These are phyloP conservation scores for Backusella macrospora DNA, from an alignment of 192 early-diverging fungal species.

Conservation along the genomic window DNA sequence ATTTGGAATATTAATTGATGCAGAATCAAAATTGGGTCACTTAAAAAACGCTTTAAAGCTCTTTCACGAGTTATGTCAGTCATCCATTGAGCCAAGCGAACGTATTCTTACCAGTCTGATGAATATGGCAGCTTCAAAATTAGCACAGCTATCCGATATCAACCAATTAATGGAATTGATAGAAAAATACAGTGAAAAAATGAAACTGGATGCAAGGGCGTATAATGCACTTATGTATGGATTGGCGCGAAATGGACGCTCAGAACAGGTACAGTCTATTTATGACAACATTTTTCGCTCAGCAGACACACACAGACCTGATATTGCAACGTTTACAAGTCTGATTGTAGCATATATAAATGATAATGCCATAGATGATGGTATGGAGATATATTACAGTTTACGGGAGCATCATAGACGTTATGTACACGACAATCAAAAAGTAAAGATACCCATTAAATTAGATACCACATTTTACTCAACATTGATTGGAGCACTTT, in stretches of 20 bases:
- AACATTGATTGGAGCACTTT: constrained; percentile 4
- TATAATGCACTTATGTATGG: constrained; percentile 35
- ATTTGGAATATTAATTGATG: constrained; percentile 40
- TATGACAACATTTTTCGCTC: constrained; percentile 34
- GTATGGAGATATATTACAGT: constrained; percentile 36
- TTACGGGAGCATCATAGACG: constrained; percentile 24
- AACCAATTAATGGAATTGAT: neutral
- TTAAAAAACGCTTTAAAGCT: constrained; percentile 24
- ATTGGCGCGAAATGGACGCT: constrained; percentile 25
- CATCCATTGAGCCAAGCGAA: constrained; percentile 21
- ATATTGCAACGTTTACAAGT: constrained; percentile 35
- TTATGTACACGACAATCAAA: neutral
- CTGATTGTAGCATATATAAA: constrained; percentile 38
- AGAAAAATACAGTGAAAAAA: neutral
- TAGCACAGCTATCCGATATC: neutral
- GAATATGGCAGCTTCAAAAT: constrained; percentile 23
- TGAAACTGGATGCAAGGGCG: constrained; percentile 16
- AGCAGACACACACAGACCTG: neutral
- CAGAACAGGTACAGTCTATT: constrained; percentile 29
- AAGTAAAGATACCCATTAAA: constrained; percentile 10
- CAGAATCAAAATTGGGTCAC: constrained; percentile 24
- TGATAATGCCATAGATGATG: constrained; percentile 22
- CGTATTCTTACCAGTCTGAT: constrained; percentile 29
- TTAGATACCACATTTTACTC: constrained; percentile 23
- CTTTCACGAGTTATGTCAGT: constrained; percentile 26